phyloP scores from a whole-genome alignment of 2,329 filamentous ascomycete species.

The Teratosphaeria zuluensis region DNA sequence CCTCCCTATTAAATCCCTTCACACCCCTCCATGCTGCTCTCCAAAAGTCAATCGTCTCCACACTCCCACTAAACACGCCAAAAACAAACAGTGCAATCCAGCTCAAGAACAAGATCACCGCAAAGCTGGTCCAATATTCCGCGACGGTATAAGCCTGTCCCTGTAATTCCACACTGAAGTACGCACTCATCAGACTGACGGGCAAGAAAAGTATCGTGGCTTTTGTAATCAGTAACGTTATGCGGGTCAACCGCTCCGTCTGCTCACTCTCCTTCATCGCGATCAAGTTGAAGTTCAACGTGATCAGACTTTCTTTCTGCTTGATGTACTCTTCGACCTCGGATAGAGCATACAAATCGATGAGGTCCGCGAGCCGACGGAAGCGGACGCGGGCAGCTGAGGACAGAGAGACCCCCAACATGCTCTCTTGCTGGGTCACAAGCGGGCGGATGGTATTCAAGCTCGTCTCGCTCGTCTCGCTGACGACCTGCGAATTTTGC shows the following conservation, averaged over 20 bases:
- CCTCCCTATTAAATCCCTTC: not conserved
- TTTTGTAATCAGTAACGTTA: slow-evolving; percentile 64
- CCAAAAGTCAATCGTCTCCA: slow-evolving; percentile 31
- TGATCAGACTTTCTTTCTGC: slow-evolving; percentile 61
- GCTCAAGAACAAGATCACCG: slow-evolving; percentile 51
- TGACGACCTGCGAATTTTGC: slow-evolving; percentile 32
- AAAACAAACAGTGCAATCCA: slow-evolving; percentile 50
- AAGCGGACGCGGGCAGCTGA: slow-evolving; percentile 49
- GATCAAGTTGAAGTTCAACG: slow-evolving; percentile 71
- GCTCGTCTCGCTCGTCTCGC: slow-evolving; percentile 10
- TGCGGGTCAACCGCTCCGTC: slow-evolving; percentile 61
- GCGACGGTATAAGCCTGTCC: slow-evolving; percentile 50
- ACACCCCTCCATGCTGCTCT: not conserved
- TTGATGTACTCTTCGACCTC: slow-evolving; percentile 55
- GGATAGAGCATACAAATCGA: slow-evolving; percentile 51
- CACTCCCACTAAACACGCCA: slow-evolving; percentile 46
- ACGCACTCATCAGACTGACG: slow-evolving; percentile 63
- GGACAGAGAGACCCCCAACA: slow-evolving; percentile 37
- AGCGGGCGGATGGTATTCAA: slow-evolving; percentile 18
- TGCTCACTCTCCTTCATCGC: slow-evolving; percentile 64
- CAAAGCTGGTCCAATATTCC: slow-evolving; percentile 62
- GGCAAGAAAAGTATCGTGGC: slow-evolving; percentile 67
- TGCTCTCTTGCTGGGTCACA: slow-evolving; percentile 23
- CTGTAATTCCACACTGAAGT: slow-evolving; percentile 59
- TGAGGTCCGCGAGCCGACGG: slow-evolving; percentile 48